These are phyloP conservation scores for Amauroascus niger DNA, from an alignment of 2,329 filamentous ascomycete genomes.

Conservation along the genomic window DNA sequence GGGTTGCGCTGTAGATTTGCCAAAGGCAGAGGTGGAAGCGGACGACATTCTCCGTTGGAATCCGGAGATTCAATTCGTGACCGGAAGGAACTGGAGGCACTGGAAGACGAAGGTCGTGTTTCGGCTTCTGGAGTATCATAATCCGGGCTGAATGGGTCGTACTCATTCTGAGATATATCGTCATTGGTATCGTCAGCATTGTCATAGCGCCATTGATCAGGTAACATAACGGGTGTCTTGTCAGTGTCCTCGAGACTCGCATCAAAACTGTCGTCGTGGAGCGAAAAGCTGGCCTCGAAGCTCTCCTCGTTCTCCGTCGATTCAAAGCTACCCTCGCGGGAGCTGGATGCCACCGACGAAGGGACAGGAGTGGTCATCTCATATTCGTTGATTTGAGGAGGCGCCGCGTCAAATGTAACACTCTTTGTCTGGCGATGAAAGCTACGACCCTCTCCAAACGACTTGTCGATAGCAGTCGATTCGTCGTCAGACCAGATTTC, in stretches of 20 bases:
- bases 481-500: constrained; percentile 60
- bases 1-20: constrained; percentile 26
- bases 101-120: constrained; percentile 41
- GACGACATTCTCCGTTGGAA: constrained; percentile 72
- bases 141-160: constrained; percentile 57
- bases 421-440: constrained; percentile 86
- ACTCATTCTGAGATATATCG: constrained; percentile 45
- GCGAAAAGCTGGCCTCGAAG: constrained; percentile 47
- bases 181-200: constrained; percentile 54
- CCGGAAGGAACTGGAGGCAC: constrained; percentile 30
- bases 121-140: constrained; percentile 58
- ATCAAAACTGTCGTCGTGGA: constrained; percentile 83
- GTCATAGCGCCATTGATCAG: constrained; percentile 85
- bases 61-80: constrained; percentile 61
- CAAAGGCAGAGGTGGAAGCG: constrained; percentile 73
- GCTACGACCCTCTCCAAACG: constrained; percentile 55
- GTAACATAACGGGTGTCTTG: constrained; percentile 95
- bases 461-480: constrained; percentile 48
- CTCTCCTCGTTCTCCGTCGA: constrained; percentile 65
- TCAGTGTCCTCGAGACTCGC: constrained; percentile 90
- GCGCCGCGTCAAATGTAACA: constrained; percentile 89
- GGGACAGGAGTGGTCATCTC: constrained; percentile 95
- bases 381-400: constrained; percentile 93
- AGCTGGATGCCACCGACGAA: constrained; percentile 82
- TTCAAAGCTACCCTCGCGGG: constrained; percentile 86